These are phyloP conservation scores for Alnus glutinosa DNA, from an alignment of 306 rosid species.

Conservation along the genomic window DNA sequence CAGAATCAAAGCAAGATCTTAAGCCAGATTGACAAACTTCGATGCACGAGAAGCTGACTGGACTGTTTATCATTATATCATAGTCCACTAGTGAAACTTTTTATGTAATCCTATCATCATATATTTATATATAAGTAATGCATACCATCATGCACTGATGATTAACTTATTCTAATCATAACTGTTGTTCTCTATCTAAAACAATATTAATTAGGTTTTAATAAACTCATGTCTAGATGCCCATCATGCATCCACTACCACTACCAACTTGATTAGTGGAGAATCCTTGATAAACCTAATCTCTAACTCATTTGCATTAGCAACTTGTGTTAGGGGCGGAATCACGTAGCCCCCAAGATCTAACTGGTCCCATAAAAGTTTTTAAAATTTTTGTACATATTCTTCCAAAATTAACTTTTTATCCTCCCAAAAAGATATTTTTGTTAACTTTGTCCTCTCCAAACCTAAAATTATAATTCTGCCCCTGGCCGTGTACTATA, in stretches of 20 bases:
- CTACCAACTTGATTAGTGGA: neutral
- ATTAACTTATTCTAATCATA: conserved; percentile 1
- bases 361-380: no score
- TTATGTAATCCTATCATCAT: neutral
- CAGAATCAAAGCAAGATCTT: conserved; percentile 25
- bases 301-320: neutral
- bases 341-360: no score
- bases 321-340: neutral
- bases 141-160: conserved; percentile 7
- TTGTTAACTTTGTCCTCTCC: no score
- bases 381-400: no score
- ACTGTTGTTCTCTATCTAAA: neutral
- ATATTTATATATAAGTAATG: no score
- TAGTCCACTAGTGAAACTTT: neutral
- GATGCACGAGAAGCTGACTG: conserved; percentile 5
- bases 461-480: no score
- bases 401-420: no score
- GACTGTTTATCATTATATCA: conserved; percentile 3
- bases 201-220: neutral
- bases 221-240: neutral
- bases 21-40: conserved; percentile 16
- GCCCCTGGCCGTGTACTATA: neutral
- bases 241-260: neutral
- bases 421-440: no score
- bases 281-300: neutral